These are phyloP conservation scores for Aspergillus pseudoviridinutans DNA, from an alignment of 2,329 filamentous ascomycete genomes.

Conservation along the genomic window DNA sequence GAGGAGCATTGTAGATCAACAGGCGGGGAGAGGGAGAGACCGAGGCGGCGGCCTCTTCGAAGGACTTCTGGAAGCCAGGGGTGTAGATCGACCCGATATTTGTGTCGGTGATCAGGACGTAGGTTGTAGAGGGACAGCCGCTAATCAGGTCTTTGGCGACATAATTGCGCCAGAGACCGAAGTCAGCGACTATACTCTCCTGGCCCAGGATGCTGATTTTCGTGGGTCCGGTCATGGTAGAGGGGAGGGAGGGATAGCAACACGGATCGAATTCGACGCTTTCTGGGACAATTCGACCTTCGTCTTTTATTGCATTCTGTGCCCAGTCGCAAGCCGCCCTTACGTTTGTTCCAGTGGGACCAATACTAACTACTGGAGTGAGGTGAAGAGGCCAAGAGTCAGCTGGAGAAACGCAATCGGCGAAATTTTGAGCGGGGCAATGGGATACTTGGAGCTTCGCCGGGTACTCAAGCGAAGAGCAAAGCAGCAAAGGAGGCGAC, in stretches of 20 bases:
- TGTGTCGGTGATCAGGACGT: conserved; percentile 94
- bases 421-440: conserved; percentile 2
- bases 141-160: conserved; percentile 75
- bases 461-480: not conserved
- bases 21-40: conserved; percentile 59
- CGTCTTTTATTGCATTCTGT: conserved; percentile 11
- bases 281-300: conserved; percentile 4
- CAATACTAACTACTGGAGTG: not conserved
- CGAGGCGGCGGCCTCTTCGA: conserved; percentile 50
- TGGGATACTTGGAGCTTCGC: not conserved
- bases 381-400: not conserved
- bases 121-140: conserved; percentile 79
- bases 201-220: conserved; percentile 80
- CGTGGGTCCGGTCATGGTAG: conserved; percentile 44
- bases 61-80: conserved; percentile 66
- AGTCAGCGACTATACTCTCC: conserved; percentile 87
- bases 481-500: not conserved
- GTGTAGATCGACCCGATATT: conserved; percentile 81
- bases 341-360: not conserved
- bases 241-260: conserved; percentile 5
- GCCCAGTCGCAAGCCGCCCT: not conserved
- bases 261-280: conserved; percentile 6
- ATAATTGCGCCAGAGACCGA: conserved; percentile 81
- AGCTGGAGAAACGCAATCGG: not conserved
- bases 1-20: conserved; percentile 79